Percentiles rank a stretch among this genome's conserved stretches.
Evolutionary conservation across 768 basidiomycete species (phyloP).

Genomic region (Favolaschia claudopus): DNA sequence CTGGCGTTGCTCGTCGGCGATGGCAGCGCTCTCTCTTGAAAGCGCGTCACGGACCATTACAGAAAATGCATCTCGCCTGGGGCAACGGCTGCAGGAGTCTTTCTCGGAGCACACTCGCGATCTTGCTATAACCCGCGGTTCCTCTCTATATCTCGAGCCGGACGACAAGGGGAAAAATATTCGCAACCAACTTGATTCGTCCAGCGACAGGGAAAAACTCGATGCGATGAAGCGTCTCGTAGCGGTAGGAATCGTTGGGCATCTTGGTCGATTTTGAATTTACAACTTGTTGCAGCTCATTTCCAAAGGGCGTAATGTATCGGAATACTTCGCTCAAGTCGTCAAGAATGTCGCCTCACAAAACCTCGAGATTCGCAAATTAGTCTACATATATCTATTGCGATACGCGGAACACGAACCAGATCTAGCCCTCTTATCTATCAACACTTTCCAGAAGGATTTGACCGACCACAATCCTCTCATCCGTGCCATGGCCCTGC

Average conservation of each 20-base stretch:
- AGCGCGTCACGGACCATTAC: no score
- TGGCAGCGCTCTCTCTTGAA: constrained; percentile 58
- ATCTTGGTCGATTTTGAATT: neutral
- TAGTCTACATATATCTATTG: constrained; percentile 97
- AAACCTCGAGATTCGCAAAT: constrained; percentile 93
- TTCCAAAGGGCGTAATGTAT: constrained; percentile 90
- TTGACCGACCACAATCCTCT: constrained; percentile 90
- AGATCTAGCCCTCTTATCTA: constrained; percentile 92
- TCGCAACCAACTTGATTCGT: constrained; percentile 85
- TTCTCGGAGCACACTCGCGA: constrained; percentile 84
- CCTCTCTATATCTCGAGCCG: constrained; percentile 69
- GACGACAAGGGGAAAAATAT: constrained; percentile 89
- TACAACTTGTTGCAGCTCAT: constrained; percentile 68
- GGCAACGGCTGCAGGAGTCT: constrained; percentile 84
- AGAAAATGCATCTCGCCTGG: constrained; percentile 85
- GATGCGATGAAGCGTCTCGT: constrained; percentile 96
- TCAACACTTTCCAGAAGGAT: constrained; percentile 99
- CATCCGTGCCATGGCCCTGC: constrained; percentile 94
- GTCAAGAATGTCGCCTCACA: constrained; percentile 96
- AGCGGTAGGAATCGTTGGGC: constrained; percentile 67
- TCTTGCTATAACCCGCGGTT: constrained; percentile 62
- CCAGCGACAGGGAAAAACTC: constrained; percentile 87
- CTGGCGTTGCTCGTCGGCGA: no score
- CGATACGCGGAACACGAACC: constrained; percentile 94
- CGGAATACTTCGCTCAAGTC: constrained; percentile 94